Conservation (phyloP, 1,284 basidiomycete species). For the Apiotrichum gamsii region DNA sequence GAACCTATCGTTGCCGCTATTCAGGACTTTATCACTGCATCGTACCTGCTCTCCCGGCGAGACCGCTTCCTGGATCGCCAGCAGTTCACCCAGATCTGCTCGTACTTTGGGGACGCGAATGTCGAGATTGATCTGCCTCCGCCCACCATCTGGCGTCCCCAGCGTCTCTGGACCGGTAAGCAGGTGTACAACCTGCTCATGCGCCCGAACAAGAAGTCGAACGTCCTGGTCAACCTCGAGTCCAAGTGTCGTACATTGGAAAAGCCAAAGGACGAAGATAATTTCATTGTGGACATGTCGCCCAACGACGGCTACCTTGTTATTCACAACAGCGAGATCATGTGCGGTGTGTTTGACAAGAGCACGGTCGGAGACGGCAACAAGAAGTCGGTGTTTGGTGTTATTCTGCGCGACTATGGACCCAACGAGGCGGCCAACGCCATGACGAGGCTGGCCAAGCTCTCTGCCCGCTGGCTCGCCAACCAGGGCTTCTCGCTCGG, state of each 20-base stretch:
- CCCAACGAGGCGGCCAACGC: constrained; percentile 87
- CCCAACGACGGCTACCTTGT: constrained; percentile 99
- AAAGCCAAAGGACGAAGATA: constrained; percentile 58
- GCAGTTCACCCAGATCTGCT: constrained; percentile 94
- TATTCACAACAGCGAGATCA: constrained; percentile 95
- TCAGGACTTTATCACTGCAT: constrained; percentile 97
- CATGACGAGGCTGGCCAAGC: constrained; percentile 94
- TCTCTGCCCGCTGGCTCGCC: constrained; percentile 91
- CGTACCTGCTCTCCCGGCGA: constrained; percentile 86
- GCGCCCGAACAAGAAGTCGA: constrained; percentile 80
- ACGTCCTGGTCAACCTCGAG: constrained; percentile 90
- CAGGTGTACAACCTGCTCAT: constrained; percentile 96
- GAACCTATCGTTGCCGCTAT: constrained; percentile 98
- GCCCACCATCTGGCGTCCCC: constrained; percentile 89
- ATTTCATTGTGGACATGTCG: constrained; percentile 68
- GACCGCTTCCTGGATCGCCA: constrained; percentile 91
- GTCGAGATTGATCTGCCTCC: constrained; percentile 93
- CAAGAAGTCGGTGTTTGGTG: constrained; percentile 98
- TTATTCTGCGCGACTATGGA: constrained; percentile 95
- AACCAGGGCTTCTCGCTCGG: constrained; percentile 98
- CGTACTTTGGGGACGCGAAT: constrained; percentile 86
- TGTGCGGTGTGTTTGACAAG: constrained; percentile 99
- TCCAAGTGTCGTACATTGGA: constrained; percentile 91
- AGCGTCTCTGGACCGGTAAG: constrained; percentile 94
- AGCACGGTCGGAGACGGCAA: constrained; percentile 96